phyloP scores from a whole-genome alignment of 1,284 basidiomycete species.

The Naganishia liquefaciens region DNA sequence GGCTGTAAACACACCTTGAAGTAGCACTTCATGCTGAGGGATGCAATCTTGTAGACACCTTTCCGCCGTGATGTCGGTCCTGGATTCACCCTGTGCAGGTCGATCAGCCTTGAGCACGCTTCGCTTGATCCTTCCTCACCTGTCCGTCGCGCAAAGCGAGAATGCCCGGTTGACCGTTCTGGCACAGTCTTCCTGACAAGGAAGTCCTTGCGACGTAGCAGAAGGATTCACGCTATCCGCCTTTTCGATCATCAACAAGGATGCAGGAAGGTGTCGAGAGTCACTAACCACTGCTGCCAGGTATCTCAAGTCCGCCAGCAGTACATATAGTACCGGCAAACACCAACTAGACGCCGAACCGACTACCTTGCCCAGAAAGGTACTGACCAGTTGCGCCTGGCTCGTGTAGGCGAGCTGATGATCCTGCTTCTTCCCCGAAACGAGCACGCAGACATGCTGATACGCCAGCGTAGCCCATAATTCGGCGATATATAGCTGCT shows the following conservation, averaged over 20 bases:
- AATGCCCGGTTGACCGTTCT: slow-evolving; percentile 89
- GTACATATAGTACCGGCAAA: slow-evolving; percentile 72
- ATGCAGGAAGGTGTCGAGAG: background rate
- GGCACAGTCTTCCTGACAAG: slow-evolving; percentile 87
- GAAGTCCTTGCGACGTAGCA: slow-evolving; percentile 59
- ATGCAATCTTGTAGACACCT: slow-evolving; percentile 94
- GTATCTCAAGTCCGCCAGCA: slow-evolving; percentile 75
- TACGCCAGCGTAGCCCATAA: slow-evolving; percentile 12
- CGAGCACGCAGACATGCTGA: slow-evolving; percentile 1
- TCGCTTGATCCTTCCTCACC: slow-evolving; percentile 57
- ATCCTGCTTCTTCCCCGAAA: background rate
- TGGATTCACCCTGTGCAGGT: slow-evolving; percentile 61
- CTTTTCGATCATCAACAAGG: background rate
- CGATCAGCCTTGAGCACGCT: background rate
- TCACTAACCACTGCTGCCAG: slow-evolving; percentile 57
- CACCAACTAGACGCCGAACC: slow-evolving; percentile 77
- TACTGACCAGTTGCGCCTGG: slow-evolving; percentile 52
- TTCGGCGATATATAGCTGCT: slow-evolving; percentile 5
- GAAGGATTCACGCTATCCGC: slow-evolving; percentile 40
- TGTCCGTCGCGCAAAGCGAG: slow-evolving; percentile 82
- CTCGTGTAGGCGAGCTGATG: slow-evolving; percentile 16
- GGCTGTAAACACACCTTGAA: slow-evolving; percentile 65
- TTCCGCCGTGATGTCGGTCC: slow-evolving; percentile 78
- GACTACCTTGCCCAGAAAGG: slow-evolving; percentile 72
- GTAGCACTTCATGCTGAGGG: slow-evolving; percentile 88